Conservation (phyloP, 108 stramenopile species). For the Aurantiochytrium sp. region DNA sequence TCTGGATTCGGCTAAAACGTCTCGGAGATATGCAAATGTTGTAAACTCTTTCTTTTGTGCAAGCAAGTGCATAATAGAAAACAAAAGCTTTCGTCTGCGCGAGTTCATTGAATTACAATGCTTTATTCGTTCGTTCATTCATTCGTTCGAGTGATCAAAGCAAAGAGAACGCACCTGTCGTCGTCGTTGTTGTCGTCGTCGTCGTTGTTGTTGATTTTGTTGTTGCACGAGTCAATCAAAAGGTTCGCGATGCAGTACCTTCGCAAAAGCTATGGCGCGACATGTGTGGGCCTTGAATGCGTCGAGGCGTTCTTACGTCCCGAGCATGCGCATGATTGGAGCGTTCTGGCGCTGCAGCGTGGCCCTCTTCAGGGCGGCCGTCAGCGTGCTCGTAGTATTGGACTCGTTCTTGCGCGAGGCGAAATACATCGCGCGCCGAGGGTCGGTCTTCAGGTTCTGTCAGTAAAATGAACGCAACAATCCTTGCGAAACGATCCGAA, state of each 20-base stretch:
- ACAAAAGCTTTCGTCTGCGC: no score
- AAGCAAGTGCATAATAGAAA: no score
- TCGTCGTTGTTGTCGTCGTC: no score
- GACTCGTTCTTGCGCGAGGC: neutral
- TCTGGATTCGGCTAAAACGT: no score
- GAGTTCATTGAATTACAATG: no score
- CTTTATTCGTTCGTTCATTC: no score
- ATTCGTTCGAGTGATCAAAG: no score
- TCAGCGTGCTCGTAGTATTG: neutral
- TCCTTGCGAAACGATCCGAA: neutral
- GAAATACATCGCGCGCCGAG: neutral
- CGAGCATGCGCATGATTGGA: neutral
- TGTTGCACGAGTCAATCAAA: neutral
- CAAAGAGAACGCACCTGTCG: no score
- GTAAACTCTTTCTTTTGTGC: no score
- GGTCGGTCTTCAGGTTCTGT: neutral
- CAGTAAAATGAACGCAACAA: neutral
- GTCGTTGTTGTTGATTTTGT: neutral
- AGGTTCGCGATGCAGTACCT: neutral
- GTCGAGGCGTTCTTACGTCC: neutral
- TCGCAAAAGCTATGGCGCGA: neutral
- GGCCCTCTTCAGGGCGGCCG: neutral
- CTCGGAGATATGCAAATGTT: no score
- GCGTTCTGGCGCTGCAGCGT: neutral
- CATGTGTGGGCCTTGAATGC: neutral